These are phyloP conservation scores for Sporisorium graminicola DNA, from an alignment of 1,284 basidiomycete species.

Conservation along the genomic window DNA sequence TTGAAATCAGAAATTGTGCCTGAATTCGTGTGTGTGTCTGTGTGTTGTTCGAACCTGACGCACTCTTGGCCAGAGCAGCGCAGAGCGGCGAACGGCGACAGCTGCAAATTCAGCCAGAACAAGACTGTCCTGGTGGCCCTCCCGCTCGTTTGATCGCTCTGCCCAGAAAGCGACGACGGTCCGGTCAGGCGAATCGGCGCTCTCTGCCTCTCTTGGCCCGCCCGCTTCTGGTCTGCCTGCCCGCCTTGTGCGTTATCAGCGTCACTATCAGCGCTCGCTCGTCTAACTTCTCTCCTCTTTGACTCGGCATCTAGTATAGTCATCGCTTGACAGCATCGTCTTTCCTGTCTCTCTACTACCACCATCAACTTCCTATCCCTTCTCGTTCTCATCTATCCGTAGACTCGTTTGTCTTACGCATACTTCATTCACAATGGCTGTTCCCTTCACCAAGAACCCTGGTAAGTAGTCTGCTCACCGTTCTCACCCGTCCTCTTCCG, in stretches of 20 bases:
- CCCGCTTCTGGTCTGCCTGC: neutral
- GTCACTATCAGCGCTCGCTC: slow-evolving; percentile 13
- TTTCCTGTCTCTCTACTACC: slow-evolving; percentile 13
- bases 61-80: neutral
- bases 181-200: slow-evolving; percentile 7
- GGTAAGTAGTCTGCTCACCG: slow-evolving; percentile 34
- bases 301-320: neutral
- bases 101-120: neutral
- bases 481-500: neutral
- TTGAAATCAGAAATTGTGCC: neutral
- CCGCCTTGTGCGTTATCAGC: slow-evolving; percentile 31
- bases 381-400: slow-evolving; percentile 1
- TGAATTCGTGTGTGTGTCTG: neutral
- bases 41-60: slow-evolving; percentile 2
- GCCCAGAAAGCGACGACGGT: neutral
- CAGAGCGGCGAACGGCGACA: neutral
- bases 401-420: slow-evolving; percentile 22
- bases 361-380: slow-evolving; percentile 17
- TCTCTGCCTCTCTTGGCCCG: slow-evolving; percentile 3
- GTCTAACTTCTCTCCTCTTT: slow-evolving; percentile 25
- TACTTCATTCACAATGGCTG: slow-evolving; percentile 48
- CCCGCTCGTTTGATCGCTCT: neutral
- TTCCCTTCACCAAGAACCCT: slow-evolving; percentile 59
- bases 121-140: neutral
- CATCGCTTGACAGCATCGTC: slow-evolving; percentile 2